Conservation (phyloP, 495 filamentous ascomycete species). For the Pseudomonodictys pantanalensis region DNA sequence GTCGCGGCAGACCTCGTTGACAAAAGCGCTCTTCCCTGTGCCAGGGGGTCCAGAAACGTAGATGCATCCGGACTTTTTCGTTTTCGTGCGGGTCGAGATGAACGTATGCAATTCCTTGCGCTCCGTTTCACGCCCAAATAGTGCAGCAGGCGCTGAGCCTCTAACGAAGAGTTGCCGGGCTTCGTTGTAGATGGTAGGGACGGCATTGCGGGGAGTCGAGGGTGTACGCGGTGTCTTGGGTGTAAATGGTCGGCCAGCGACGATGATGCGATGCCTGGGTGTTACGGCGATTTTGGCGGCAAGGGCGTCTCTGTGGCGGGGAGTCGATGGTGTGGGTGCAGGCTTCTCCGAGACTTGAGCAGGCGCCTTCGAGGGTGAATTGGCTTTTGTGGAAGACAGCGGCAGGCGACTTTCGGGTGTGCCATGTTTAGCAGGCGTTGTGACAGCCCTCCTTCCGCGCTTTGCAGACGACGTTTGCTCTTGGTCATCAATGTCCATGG, state of each 20-base stretch:
- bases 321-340: conserved; percentile 57
- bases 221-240: conserved; percentile 59
- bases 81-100: conserved; percentile 59
- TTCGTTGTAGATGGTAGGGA: conserved; percentile 74
- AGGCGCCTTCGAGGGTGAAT: conserved; percentile 36
- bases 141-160: conserved; percentile 66
- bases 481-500: conserved; percentile 42
- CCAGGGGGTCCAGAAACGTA: conserved; percentile 96
- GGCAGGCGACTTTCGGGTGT: conserved; percentile 28
- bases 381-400: conserved; percentile 37
- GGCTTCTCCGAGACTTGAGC: conserved; percentile 31
- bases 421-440: conserved; percentile 40
- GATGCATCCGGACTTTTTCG: conserved; percentile 71
- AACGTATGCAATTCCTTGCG: conserved; percentile 67
- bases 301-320: conserved; percentile 63
- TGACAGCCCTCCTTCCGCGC: conserved; percentile 19
- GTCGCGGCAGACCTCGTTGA: conserved; percentile 70
- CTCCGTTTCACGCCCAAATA: conserved; percentile 83
- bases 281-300: conserved; percentile 63
- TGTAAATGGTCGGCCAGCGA: conserved; percentile 53
- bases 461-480: conserved; percentile 34
- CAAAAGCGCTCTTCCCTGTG: conserved; percentile 92
- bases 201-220: conserved; percentile 56
- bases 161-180: conserved; percentile 86
- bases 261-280: conserved; percentile 64